Percentiles rank a stretch among this genome's conserved stretches.
phyloP scores from a whole-genome alignment of 1,284 basidiomycete species.

The Coniferiporia weirii region DNA sequence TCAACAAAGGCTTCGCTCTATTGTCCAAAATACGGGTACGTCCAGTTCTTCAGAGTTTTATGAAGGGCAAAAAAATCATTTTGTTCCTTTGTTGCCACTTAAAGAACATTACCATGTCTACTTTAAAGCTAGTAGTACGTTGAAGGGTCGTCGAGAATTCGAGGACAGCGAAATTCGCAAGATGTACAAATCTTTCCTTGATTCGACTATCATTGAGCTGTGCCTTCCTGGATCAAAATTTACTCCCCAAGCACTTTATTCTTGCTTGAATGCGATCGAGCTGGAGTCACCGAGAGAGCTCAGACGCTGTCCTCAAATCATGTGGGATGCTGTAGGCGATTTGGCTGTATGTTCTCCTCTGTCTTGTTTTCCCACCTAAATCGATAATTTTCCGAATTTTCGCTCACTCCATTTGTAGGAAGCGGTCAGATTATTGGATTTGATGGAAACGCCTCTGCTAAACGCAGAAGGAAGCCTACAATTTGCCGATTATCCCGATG shows the following conservation, averaged over 20 bases:
- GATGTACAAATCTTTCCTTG: conserved; percentile 67
- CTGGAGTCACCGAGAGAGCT: conserved; percentile 65
- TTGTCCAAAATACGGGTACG: conserved; percentile 16
- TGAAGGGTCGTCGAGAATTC: conserved; percentile 39
- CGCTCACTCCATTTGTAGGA: not conserved
- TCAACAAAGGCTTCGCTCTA: conserved; percentile 32
- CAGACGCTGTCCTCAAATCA: conserved; percentile 64
- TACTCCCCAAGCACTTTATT: conserved; percentile 56
- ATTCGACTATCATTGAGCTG: conserved; percentile 73
- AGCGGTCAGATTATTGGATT: conserved; percentile 13
- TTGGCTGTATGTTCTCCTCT: conserved; percentile 49
- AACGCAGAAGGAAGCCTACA: conserved; percentile 40
- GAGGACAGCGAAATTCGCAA: conserved; percentile 54
- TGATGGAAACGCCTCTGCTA: conserved; percentile 15
- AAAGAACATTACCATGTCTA: conserved; percentile 10
- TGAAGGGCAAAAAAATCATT: not conserved
- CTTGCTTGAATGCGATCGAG: conserved; percentile 61
- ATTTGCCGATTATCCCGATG: conserved; percentile 42
- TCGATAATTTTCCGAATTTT: not conserved
- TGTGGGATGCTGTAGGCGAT: conserved; percentile 76
- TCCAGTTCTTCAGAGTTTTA: not conserved
- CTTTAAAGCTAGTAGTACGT: conserved; percentile 19
- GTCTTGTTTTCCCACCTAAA: not conserved
- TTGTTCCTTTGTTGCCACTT: not conserved
- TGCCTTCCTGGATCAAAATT: conserved; percentile 64